Evolutionary conservation across 495 filamentous ascomycete genomes (phyloP).

Genomic region (Hypoxylon intermedium): DNA sequence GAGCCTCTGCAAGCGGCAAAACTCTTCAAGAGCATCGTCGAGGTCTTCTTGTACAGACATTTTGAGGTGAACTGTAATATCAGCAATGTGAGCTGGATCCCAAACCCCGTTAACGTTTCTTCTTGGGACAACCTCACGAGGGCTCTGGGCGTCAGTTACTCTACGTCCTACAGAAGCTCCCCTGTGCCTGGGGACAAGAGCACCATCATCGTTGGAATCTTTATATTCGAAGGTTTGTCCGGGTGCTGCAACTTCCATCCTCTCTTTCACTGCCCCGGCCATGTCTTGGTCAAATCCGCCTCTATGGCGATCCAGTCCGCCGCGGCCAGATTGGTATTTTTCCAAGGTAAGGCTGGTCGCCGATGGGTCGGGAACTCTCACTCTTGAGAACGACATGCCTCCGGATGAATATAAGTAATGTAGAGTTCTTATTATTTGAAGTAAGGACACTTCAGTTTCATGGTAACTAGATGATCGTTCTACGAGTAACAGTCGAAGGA

Average conservation of each 20-base stretch:
- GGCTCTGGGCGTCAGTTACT: not conserved
- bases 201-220: not conserved
- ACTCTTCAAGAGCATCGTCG: constrained; percentile 26
- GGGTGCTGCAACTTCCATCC: no score
- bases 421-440: no score
- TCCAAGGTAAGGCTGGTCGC: not conserved
- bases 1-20: constrained; percentile 29
- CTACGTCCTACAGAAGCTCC: not conserved
- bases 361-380: not conserved
- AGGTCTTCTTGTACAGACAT: constrained; percentile 28
- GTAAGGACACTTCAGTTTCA: no score
- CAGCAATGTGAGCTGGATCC: constrained; percentile 8
- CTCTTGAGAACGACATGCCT: no score
- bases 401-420: no score
- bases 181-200: not conserved
- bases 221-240: no score
- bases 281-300: no score
- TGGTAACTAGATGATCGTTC: no score
- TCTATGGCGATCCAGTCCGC: no score
- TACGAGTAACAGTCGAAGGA: no score
- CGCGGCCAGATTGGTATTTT: no score
- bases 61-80: constrained; percentile 29
- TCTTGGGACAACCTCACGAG: not conserved
- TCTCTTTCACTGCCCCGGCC: no score
- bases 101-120: constrained; percentile 17